Evolutionary conservation across 192 early-diverging fungal genomes (phyloP).

Genomic region (Gryganskiella cystojenkinii): DNA sequence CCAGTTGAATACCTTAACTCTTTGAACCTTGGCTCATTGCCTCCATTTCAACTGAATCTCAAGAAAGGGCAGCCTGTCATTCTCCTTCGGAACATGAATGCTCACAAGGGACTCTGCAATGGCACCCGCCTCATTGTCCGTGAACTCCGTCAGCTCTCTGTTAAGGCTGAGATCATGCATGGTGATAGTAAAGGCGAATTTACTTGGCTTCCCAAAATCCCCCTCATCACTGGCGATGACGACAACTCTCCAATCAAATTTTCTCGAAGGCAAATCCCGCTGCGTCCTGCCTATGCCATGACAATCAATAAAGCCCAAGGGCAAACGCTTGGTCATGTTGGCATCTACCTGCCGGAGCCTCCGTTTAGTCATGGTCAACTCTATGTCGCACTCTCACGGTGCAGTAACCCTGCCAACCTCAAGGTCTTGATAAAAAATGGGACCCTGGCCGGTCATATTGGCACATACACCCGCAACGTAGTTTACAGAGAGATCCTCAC

Average conservation of each 20-base stretch:
- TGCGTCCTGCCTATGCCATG: conserved; percentile 23
- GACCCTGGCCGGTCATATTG: too few relatives aligned
- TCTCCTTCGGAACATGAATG: conserved; percentile 38
- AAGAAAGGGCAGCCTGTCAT: conserved; percentile 33
- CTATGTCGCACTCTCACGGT: conserved; percentile 21
- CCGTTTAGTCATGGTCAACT: conserved; percentile 40
- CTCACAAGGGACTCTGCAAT: conserved; percentile 35
- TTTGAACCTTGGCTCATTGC: background rate
- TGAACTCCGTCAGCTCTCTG: background rate
- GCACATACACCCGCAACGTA: too few relatives aligned
- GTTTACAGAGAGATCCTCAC: too few relatives aligned
- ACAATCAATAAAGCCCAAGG: conserved; percentile 41
- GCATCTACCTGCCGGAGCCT: conserved; percentile 8
- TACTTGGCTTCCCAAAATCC: conserved; percentile 30
- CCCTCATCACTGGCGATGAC: conserved; percentile 7
- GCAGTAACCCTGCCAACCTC: too few relatives aligned
- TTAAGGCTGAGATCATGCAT: conserved; percentile 10
- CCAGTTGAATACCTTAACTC: conserved; percentile 1
- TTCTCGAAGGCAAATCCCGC: conserved; percentile 8
- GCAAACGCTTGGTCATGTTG: conserved; percentile 15
- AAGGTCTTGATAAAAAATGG: too few relatives aligned
- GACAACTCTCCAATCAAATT: background rate
- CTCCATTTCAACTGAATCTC: conserved; percentile 6
- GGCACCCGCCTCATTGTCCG: conserved; percentile 38
- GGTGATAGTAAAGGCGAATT: conserved; percentile 6